Conservation (phyloP, 176 grass and related monocot species). For the Aechmea fasciata region DNA sequence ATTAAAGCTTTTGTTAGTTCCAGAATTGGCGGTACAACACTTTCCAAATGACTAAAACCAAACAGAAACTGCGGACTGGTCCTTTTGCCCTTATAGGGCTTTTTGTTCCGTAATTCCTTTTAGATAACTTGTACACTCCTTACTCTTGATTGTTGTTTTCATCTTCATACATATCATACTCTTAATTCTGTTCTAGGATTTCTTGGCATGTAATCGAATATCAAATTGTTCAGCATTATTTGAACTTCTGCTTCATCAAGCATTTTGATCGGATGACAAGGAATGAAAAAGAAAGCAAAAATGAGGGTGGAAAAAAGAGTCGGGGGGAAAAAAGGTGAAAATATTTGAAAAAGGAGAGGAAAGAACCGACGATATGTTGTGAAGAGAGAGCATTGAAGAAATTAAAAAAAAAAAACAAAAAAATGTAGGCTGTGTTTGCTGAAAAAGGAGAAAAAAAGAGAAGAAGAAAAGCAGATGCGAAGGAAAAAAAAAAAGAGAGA, state of each 20-base stretch:
- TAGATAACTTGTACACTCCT: not conserved
- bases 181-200: not conserved
- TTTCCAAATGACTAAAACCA: not conserved
- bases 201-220: constrained; percentile 8
- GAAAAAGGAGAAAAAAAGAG: not conserved
- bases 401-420: not conserved
- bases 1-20: not conserved
- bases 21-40: not conserved
- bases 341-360: constrained; percentile 1
- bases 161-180: not conserved
- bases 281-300: not conserved
- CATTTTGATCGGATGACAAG: not conserved
- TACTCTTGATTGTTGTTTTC: not conserved
- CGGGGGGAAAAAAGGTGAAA: not conserved
- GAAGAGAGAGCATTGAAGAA: not conserved
- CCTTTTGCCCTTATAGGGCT: not conserved
- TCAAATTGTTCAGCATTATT: constrained; percentile 13
- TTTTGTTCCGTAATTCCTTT: not conserved
- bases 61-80: not conserved
- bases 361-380: not conserved
- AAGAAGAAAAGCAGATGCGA: not conserved
- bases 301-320: not conserved
- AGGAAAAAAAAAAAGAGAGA: not conserved
- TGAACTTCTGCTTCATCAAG: not conserved
- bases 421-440: not conserved